A percentile compares a stretch with the other conserved stretches of the same genome.
Conservation (phyloP, 1,284 basidiomycete species). For the Cutaneotrichosporon mucoides region DNA sequence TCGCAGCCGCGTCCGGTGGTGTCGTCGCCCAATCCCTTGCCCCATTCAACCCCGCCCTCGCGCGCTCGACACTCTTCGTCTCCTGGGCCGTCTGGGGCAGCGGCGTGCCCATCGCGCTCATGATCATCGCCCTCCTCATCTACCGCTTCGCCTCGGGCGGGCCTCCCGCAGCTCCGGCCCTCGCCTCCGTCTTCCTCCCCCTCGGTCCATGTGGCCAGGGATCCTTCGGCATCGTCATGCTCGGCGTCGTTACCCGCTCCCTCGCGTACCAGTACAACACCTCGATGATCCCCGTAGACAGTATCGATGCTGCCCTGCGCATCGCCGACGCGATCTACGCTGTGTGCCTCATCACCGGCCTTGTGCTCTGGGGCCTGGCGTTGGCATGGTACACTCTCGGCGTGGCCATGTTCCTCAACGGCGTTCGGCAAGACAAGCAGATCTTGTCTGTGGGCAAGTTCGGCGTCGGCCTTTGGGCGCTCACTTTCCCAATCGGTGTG, state of each 20-base stretch:
- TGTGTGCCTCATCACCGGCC: slow-evolving; percentile 34
- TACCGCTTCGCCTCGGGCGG: slow-evolving; percentile 51
- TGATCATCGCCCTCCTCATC: slow-evolving; percentile 58
- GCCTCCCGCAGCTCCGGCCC: slow-evolving; percentile 51
- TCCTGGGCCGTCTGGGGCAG: slow-evolving; percentile 51
- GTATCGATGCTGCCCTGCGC: slow-evolving; percentile 22
- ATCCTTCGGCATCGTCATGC: slow-evolving; percentile 57
- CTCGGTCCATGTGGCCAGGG: slow-evolving; percentile 60
- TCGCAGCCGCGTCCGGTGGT: slow-evolving; percentile 63
- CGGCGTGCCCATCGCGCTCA: slow-evolving; percentile 54
- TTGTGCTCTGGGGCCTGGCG: slow-evolving; percentile 52
- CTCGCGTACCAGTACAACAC: slow-evolving; percentile 49
- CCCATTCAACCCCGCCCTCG: slow-evolving; percentile 53
- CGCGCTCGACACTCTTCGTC: slow-evolving; percentile 57
- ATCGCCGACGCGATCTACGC: slow-evolving; percentile 51
- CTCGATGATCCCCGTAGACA: slow-evolving; percentile 37
- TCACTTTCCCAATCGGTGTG: slow-evolving; percentile 52
- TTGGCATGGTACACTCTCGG: slow-evolving; percentile 51
- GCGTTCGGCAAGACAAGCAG: slow-evolving; percentile 12
- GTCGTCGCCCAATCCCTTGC: slow-evolving; percentile 56
- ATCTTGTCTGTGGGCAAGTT: slow-evolving; percentile 28
- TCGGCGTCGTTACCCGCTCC: slow-evolving; percentile 52
- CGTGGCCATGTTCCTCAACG: slow-evolving; percentile 32
- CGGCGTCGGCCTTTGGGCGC: slow-evolving; percentile 42
- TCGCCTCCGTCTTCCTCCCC: slow-evolving; percentile 61